Conservation (phyloP, 1,284 basidiomycete genomes). For the Anthracocystis panici-leucophaei region DNA sequence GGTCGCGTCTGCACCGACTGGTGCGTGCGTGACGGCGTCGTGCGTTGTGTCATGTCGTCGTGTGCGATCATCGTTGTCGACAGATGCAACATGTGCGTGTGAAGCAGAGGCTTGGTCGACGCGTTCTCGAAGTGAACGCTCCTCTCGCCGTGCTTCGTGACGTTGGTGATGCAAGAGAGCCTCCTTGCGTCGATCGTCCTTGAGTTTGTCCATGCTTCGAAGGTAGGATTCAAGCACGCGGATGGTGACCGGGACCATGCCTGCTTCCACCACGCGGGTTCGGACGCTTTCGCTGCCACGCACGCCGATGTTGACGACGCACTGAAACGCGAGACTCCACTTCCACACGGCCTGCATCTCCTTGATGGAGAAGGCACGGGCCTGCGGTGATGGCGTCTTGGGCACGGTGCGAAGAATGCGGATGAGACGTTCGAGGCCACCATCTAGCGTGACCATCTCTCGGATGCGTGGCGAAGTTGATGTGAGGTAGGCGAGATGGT, state of each 20-base stretch:
- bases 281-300: constrained; percentile 87
- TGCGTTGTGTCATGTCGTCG: constrained; percentile 19
- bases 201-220: constrained; percentile 69
- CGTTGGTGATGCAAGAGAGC: constrained; percentile 38
- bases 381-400: constrained; percentile 39
- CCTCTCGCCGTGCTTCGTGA: constrained; percentile 44
- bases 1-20: not conserved
- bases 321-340: constrained; percentile 82
- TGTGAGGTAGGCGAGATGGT: constrained; percentile 95
- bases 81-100: constrained; percentile 8
- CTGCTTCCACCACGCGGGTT: constrained; percentile 93
- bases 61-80: constrained; percentile 17
- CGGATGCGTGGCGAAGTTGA: constrained; percentile 97
- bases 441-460: constrained; percentile 97
- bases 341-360: constrained; percentile 69
- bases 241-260: constrained; percentile 92
- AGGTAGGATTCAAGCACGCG: constrained; percentile 88
- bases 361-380: constrained; percentile 48
- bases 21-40: constrained; percentile 2
- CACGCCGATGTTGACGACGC: constrained; percentile 96
- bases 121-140: constrained; percentile 31
- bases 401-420: constrained; percentile 75
- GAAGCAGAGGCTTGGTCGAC: constrained; percentile 16
- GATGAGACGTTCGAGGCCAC: constrained; percentile 93
- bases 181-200: constrained; percentile 46